Base-by-base conservation (phyloP, 352 stramenopile genomes). In the Phytophthora macrochlamydospora region DNA sequence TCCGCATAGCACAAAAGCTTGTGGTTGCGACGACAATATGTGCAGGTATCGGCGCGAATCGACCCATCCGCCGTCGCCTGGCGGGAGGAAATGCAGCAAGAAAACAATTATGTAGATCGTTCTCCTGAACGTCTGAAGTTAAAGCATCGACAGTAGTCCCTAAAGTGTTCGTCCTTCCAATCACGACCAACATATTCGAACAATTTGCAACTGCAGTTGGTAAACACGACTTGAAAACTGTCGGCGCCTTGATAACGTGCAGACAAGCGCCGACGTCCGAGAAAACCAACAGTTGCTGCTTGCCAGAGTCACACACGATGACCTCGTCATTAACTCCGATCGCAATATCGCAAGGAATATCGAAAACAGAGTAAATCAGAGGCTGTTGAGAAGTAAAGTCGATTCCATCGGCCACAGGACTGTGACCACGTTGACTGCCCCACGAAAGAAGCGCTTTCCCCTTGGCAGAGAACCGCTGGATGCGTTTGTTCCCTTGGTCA, bases 401-500 rank as follows among this genome's bases (percentile, higher is more conserved):
- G 35, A 48, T 31, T 54, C 38, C 48, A 56, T 44, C 33, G 13
- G 4, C 2, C 40, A 8, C 6, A 14, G 59, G 60, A n/a, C 28
- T 46, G 1, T 42, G 9, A 2, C 49, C 62, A 33, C 75, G 75
- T 24, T 42, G 55, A 57, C 72, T 80, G 1, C 79, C 76, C 83
- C 83, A 92, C 4, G 74, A 55, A 2, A 71, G 46, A 3, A 84
- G n/a, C 37, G 74, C 69, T 33, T 69, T 75, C 0, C 81, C 75
- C 56, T 75, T 79, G 29, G 61, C 65, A 11, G 53, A 83, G 44
- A 92, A 78, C 1, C 81, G 66, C 51, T 90, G 81, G 38, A 90
- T 76, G 29, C 83, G 77, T 28, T 88, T 78, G 51, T 92, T 92
- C 7, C 73, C 83, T 29, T 67, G 51, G 50, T 92, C 83, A 28